phyloP scores from a whole-genome alignment of 2,329 filamentous ascomycete species.

The Trichoderma oligosporum region DNA sequence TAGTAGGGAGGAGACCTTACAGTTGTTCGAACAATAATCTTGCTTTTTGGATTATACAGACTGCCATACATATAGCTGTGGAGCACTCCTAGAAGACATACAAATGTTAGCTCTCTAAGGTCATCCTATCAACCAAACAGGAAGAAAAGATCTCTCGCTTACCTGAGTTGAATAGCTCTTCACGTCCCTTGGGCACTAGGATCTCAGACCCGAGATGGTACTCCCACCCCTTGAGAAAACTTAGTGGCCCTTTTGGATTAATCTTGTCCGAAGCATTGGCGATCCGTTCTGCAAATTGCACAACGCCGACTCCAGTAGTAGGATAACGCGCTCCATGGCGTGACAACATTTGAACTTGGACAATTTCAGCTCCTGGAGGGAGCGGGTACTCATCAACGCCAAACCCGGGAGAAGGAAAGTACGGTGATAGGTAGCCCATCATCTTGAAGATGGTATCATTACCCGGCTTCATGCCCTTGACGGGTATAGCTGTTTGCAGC shows the following conservation, averaged over 20 bases:
- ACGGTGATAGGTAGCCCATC: slow-evolving; percentile 65
- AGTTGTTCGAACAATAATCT: slow-evolving; percentile 70
- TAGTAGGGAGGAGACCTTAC: slow-evolving; percentile 29
- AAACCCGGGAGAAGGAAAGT: slow-evolving; percentile 68
- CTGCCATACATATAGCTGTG: slow-evolving; percentile 71
- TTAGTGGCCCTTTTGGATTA: slow-evolving; percentile 55
- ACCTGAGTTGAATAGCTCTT: slow-evolving; percentile 67
- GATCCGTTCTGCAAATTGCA: slow-evolving; percentile 54
- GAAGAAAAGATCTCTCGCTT: slow-evolving; percentile 5
- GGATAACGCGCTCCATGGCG: slow-evolving; percentile 73
- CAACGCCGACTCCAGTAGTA: slow-evolving; percentile 55
- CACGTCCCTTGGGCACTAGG: slow-evolving; percentile 66
- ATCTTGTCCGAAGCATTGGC: slow-evolving; percentile 50
- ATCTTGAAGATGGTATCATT: slow-evolving; percentile 66
- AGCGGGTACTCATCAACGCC: slow-evolving; percentile 69
- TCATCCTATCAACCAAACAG: background rate
- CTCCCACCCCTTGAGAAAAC: slow-evolving; percentile 65
- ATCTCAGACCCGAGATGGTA: slow-evolving; percentile 69
- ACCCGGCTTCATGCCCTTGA: slow-evolving; percentile 53
- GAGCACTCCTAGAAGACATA: slow-evolving; percentile 49
- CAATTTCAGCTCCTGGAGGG: slow-evolving; percentile 62
- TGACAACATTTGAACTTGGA: slow-evolving; percentile 68
- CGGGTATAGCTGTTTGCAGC: slow-evolving; percentile 66
- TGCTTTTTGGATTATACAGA: slow-evolving; percentile 67
- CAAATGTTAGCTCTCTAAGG: background rate